Evolutionary conservation across 768 basidiomycete species (phyloP), one percentile per base, ranked within the genome.

Genomic region (Trametes gibbosa): DNA sequence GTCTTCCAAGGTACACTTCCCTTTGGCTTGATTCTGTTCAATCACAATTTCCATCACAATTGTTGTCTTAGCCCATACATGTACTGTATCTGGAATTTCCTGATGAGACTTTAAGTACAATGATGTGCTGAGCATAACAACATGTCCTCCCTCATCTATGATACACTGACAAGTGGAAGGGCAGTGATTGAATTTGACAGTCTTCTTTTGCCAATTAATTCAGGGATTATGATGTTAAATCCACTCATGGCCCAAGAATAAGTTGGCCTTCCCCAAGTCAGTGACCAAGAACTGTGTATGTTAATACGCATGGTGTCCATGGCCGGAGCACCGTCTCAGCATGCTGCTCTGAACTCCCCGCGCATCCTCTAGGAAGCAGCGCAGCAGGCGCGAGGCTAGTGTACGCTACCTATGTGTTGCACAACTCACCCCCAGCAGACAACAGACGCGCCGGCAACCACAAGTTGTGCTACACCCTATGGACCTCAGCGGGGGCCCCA

Each of bases 221-320:
- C 40, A 34, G 14, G 65, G 65, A 51, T 66, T 65, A 40, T 66
- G 65, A 35, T 55, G 50, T 8, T 53, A 21, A 40, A 66, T 42
- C 65, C 63, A 66, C 21, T 66, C 63, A 39, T 54, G 52, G 10
- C 62, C 65, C 1, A 66, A 34, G 53, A 64, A 64, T 13, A 66
- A 14, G 13, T 59, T 57, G 5, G 53, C 34, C 23, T 56, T 59
- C 12, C 54, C 53, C 2, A 62, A 24, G 17, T 59, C 41, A 14
- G 61, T 65, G 4, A 65, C 49, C 12, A 59, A 27, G 34, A 65
- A 45, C 21, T 41, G 40, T 2, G 56, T 14, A 0, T n/a, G 23
- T n/a, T n/a, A n/a, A n/a, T n/a, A n/a, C n/a, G n/a, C n/a, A n/a
- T n/a, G n/a, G n/a, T n/a, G n/a, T n/a, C n/a, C n/a, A n/a, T n/a